Percentiles rank a stretch among this genome's conserved stretches.
phyloP scores from a whole-genome alignment of 108 stramenopile genomes.

The Cyclotella atomus region DNA sequence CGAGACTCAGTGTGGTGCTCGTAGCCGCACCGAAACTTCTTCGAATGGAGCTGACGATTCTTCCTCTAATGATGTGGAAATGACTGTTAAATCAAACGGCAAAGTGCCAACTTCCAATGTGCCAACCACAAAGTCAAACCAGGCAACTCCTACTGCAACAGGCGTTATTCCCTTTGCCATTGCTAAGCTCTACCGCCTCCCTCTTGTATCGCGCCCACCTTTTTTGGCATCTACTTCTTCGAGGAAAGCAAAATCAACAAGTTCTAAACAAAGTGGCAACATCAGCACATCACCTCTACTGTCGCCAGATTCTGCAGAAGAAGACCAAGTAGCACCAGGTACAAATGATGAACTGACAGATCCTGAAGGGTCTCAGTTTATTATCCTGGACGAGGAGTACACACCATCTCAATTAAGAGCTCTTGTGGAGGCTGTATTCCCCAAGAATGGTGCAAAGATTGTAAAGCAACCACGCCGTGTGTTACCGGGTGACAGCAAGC shows the following conservation, averaged over 20 bases:
- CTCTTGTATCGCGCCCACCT: conserved; percentile 22
- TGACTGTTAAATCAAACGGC: conserved; percentile 12
- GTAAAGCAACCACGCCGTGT: conserved; percentile 44
- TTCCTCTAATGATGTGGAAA: conserved; percentile 31
- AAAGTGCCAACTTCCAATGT: neutral
- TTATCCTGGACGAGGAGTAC: conserved; percentile 38
- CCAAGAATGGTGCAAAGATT: conserved; percentile 43
- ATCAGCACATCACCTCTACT: conserved; percentile 47
- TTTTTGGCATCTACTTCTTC: conserved; percentile 6
- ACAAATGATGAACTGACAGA: conserved; percentile 11
- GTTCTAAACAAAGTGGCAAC: conserved; percentile 10
- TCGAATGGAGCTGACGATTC: conserved; percentile 3
- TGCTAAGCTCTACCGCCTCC: conserved; percentile 40
- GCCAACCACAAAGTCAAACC: neutral
- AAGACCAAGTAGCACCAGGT: conserved; percentile 6
- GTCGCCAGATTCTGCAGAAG: conserved; percentile 3
- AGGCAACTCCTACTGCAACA: conserved; percentile 4
- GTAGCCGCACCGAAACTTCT: neutral
- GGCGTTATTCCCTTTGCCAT: conserved; percentile 46
- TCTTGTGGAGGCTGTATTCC: conserved; percentile 43
- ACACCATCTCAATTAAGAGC: conserved; percentile 32
- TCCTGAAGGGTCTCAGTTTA: conserved; percentile 2
- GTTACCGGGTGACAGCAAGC: conserved; percentile 27
- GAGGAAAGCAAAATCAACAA: conserved; percentile 4
- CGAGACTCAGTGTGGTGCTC: neutral